Percentiles rank a stretch among this genome's conserved stretches.
These are phyloP conservation scores for Aspergillus sparsus DNA, from an alignment of 495 filamentous ascomycete genomes.

Conservation along the genomic window DNA sequence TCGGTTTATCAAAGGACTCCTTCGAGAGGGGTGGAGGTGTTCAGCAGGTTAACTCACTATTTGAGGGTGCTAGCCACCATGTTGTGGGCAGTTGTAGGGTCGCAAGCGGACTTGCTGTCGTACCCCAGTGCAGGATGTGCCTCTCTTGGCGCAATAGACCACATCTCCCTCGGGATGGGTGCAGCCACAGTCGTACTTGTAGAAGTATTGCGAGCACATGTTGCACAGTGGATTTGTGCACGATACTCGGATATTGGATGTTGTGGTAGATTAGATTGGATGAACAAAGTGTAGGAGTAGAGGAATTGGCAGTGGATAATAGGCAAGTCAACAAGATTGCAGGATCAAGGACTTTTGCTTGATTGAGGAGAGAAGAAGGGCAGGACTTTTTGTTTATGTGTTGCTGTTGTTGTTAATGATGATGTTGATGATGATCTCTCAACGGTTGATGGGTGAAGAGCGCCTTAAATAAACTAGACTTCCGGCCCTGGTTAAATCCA, in stretches of 20 bases:
- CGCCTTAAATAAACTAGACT: conserved; percentile 28
- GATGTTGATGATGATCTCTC: conserved; percentile 21
- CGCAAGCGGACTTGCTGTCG: conserved; percentile 39
- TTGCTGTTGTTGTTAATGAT: neutral
- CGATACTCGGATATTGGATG: neutral
- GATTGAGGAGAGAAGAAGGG: conserved; percentile 8
- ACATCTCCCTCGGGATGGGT: conserved; percentile 37
- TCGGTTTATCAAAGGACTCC: neutral
- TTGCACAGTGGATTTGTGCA: conserved; percentile 11
- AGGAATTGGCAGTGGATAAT: conserved; percentile 2
- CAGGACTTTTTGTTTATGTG: conserved; percentile 12
- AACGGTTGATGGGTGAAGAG: conserved; percentile 23
- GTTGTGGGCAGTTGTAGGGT: conserved; percentile 40
- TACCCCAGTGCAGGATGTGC: conserved; percentile 39
- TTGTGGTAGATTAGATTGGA: neutral
- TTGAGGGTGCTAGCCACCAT: conserved; percentile 35
- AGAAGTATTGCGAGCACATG: conserved; percentile 48
- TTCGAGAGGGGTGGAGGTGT: neutral
- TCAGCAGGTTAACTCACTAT: neutral
- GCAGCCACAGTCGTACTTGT: conserved; percentile 48
- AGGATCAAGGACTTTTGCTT: conserved; percentile 9
- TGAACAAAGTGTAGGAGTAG: neutral
- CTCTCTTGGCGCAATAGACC: conserved; percentile 42
- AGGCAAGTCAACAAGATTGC: neutral
- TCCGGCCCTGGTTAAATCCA: conserved; percentile 14